Evolutionary conservation across 1,284 basidiomycete species (phyloP).

Genomic region (Ceratobasidium sp.): DNA sequence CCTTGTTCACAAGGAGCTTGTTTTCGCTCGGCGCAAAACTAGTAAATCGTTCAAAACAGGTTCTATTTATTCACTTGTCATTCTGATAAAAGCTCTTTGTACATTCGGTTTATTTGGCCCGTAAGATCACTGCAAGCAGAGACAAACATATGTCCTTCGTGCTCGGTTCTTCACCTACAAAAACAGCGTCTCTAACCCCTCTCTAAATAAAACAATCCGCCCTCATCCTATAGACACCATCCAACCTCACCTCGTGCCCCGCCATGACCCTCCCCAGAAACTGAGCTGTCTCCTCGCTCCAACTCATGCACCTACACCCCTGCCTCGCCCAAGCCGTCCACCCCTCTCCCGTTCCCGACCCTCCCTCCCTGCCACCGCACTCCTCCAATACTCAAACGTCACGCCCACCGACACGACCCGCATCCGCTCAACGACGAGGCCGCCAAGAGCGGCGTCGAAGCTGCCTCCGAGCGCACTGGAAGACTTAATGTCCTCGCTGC

Average conservation of each 20-base stretch:
- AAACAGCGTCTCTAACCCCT: no score
- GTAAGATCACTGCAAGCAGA: no score
- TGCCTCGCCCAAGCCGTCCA: constrained; percentile 88
- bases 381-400: constrained; percentile 85
- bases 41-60: no score
- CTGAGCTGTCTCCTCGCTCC: constrained; percentile 88
- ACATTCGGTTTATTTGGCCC: no score
- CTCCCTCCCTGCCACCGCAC: constrained; percentile 51
- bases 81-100: no score
- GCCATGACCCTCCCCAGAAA: constrained; percentile 89
- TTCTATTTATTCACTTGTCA: no score
- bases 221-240: constrained; percentile 77
- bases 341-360: constrained; percentile 57
- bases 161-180: no score
- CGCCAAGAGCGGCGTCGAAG: constrained; percentile 70
- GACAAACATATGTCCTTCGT: no score
- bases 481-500: constrained; percentile 86
- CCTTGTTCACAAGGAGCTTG: no score
- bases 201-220: constrained; percentile 70
- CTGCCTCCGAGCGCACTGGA: constrained; percentile 83
- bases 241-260: constrained; percentile 85
- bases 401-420: constrained; percentile 58
- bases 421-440: constrained; percentile 51
- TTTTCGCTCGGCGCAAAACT: no score
- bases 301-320: constrained; percentile 86